These are phyloP conservation scores for Berberis thunbergii DNA, from an alignment of 164 flowering plant species.

Conservation along the genomic window DNA sequence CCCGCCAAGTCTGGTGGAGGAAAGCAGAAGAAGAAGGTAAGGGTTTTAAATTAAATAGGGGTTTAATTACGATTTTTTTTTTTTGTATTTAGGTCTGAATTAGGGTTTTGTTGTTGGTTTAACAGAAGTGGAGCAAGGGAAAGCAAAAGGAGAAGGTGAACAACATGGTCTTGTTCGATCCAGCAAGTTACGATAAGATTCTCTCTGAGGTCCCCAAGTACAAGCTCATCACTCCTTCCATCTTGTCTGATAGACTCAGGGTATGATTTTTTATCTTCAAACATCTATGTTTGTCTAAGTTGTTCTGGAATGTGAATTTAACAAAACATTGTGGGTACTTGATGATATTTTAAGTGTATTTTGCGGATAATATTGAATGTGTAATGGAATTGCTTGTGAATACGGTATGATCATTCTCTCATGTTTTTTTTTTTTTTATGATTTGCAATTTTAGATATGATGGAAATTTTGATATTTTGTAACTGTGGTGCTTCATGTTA, in stretches of 20 bases:
- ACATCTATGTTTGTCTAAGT: neutral
- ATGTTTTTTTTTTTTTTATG: too few relatives aligned
- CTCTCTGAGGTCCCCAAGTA: conserved; percentile 38
- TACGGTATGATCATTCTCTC: too few relatives aligned
- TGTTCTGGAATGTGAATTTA: too few relatives aligned
- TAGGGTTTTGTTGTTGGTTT: conserved; percentile 1
- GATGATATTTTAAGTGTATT: too few relatives aligned
- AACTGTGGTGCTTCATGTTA: too few relatives aligned
- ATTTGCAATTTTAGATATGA: too few relatives aligned
- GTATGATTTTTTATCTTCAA: conserved; percentile 13
- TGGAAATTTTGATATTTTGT: too few relatives aligned
- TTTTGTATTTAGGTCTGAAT: neutral
- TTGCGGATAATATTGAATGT: too few relatives aligned
- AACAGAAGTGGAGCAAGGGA: conserved; percentile 31
- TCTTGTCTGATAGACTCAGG: conserved; percentile 41
- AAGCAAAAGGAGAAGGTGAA: conserved; percentile 35
- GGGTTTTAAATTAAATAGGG: neutral
- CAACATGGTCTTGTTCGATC: conserved; percentile 40
- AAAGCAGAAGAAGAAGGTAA: conserved; percentile 50
- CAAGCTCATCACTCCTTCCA: conserved; percentile 42
- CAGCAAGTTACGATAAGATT: conserved; percentile 42
- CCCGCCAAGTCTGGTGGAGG: conserved; percentile 47
- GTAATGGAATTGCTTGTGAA: too few relatives aligned
- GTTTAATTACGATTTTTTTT: neutral
- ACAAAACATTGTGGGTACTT: too few relatives aligned